Evolutionary conservation across 495 filamentous ascomycete genomes (phyloP), one percentile per base, ranked within the genome.

Genomic region (Aspergillus egyptiacus): DNA sequence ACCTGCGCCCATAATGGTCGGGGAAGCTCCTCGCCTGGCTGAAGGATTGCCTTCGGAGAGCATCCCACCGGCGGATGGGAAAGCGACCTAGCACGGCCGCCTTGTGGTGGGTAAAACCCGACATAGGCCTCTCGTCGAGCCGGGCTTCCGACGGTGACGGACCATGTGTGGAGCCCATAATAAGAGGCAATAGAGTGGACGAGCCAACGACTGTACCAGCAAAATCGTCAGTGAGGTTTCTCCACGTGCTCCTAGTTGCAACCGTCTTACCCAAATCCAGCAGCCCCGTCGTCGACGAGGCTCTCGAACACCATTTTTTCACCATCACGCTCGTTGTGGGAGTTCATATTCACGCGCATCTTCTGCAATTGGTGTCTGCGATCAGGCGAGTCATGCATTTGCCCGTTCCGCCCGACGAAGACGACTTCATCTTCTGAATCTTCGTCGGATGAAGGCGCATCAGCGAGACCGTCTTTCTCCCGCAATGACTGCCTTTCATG

Each of bases 181-280:
- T 98, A 97, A 6, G 82, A 74, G 17, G 89, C 94, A 54, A 98
- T 88, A 39, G 82, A 85, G 68, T 98, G 90, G 4, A 96, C 89
- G 46, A 98, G 79, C 87, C 89, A 98, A 40, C 93, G 85, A 53
- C 88, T 94, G 51, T 31, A 36, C 11, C 27, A 44, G 39, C 55
- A 6, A 19, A 51, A 15, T 19, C 36, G 63, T 60, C n/a, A 53
- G 55, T 36, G 20, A 27, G 17, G 14, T 20, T 2, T 11, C 10
- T 6, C 19, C 15, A 11, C 17, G 2, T 30, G 22, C 6, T 6
- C 59, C 17, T 42, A 13, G 20, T 20, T 42, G 34, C 44, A 40
- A 11, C 44, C 58, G 58, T 76, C 86, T 55, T 68, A 94, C 85
- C 86, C 89, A 68, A 96, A 96, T 8, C 81, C 78, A 31, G 84